Conservation (phyloP, 768 basidiomycete genomes). For the Tricholoma matsutake region DNA sequence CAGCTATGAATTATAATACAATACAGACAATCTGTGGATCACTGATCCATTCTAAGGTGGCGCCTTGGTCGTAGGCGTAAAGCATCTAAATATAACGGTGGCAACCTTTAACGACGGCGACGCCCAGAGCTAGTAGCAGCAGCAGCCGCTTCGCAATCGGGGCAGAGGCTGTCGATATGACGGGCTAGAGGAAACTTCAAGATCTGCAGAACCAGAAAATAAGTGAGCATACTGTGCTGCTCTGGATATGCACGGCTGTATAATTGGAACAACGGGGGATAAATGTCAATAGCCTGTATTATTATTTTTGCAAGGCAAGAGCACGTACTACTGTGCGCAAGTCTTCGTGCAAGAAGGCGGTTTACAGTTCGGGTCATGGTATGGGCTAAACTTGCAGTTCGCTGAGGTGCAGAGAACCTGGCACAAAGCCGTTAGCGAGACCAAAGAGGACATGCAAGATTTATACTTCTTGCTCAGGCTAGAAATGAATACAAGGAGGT, state of each 20-base stretch:
- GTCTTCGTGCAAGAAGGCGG: conserved; percentile 40
- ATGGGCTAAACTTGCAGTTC: conserved; percentile 51
- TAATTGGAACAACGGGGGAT: background rate
- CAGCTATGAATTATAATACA: no score
- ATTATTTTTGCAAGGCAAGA: background rate
- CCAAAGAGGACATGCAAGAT: background rate
- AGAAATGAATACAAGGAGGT: background rate
- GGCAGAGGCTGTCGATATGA: conserved; percentile 38
- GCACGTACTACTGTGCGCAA: conserved; percentile 44
- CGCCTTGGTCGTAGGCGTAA: no score
- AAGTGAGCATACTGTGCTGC: conserved; percentile 38
- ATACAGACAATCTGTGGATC: no score
- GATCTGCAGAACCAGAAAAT: background rate
- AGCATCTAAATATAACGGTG: background rate
- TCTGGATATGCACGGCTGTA: conserved; percentile 42
- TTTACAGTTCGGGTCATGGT: conserved; percentile 42
- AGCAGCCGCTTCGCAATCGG: conserved; percentile 32
- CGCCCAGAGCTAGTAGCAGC: background rate
- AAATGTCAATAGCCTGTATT: conserved; percentile 6
- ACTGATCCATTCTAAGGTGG: background rate
- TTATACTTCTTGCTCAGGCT: conserved; percentile 18
- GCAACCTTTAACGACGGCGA: background rate
- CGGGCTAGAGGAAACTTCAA: conserved; percentile 33
- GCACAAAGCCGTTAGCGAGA: background rate
- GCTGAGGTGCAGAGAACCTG: conserved; percentile 46